Evolutionary conservation across 2,329 filamentous ascomycete genomes (phyloP).

Genomic region (Cladosporium sp.): DNA sequence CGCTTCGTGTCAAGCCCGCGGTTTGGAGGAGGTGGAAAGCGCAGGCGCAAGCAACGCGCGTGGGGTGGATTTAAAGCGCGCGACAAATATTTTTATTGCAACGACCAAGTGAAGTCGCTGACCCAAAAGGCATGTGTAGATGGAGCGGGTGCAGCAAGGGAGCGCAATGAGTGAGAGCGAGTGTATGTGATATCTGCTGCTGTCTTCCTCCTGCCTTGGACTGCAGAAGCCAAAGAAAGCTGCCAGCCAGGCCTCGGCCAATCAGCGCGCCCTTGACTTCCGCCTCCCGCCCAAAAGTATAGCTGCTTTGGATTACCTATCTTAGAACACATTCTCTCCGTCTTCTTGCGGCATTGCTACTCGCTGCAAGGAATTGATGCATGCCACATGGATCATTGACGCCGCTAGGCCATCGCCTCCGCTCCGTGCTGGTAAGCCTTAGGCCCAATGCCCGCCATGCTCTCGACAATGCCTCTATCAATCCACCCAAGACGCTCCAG

Average conservation of each 20-base stretch:
- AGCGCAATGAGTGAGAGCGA: background rate
- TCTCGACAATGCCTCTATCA: background rate
- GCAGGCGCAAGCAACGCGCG: background rate
- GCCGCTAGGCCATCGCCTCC: constrained; percentile 30
- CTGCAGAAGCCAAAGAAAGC: background rate
- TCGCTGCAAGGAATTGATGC: constrained; percentile 17
- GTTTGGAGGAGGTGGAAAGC: background rate
- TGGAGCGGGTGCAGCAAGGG: too few relatives aligned
- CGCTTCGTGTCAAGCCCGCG: constrained; percentile 11
- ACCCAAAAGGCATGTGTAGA: too few relatives aligned
- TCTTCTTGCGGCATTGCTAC: constrained; percentile 6
- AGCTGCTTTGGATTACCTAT: too few relatives aligned
- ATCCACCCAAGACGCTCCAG: background rate
- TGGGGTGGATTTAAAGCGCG: background rate
- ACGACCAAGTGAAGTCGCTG: too few relatives aligned
- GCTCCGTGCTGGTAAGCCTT: constrained; percentile 22
- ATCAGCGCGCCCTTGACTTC: background rate
- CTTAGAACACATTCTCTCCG: background rate
- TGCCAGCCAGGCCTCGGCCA: background rate
- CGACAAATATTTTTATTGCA: too few relatives aligned
- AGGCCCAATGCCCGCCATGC: background rate
- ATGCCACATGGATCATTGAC: constrained; percentile 33
- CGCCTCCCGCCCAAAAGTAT: background rate
- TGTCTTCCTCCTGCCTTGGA: background rate
- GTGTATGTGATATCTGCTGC: background rate